Evolutionary conservation across 257 asterid species (phyloP).

Genomic region (Solanum corneliomulleri): DNA sequence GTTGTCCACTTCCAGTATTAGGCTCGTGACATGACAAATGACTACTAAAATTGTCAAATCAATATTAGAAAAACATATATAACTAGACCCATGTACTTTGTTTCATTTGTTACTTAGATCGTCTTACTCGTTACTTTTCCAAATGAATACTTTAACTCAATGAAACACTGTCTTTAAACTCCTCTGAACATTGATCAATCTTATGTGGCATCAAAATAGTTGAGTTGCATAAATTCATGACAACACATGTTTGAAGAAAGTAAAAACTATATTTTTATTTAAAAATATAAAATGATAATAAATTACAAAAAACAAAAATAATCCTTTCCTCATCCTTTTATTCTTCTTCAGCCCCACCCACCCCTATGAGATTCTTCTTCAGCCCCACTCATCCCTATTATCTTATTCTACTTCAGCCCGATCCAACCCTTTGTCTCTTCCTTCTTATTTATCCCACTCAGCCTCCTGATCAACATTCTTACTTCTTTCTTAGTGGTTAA

Average conservation of each 20-base stretch:
- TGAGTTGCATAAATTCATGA: neutral
- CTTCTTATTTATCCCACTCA: neutral
- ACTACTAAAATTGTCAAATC: no score
- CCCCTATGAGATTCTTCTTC: no score
- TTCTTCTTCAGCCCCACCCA: no score
- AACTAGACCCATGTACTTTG: neutral
- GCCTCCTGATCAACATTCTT: neutral
- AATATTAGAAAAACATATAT: no score
- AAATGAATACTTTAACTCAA: neutral
- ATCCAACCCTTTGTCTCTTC: neutral
- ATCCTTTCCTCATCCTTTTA: neutral
- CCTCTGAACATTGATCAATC: no score
- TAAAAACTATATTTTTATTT: no score
- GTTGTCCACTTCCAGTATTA: no score
- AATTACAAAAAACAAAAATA: no score
- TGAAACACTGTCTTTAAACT: neutral
- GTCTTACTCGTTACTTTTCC: neutral
- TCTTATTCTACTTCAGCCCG: neutral
- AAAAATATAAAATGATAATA: no score
- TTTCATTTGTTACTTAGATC: neutral
- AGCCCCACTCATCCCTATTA: no score
- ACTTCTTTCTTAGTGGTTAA: no score
- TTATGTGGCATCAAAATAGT: neutral
- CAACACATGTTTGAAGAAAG: neutral
- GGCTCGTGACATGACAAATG: no score